Evolutionary conservation across 495 filamentous ascomycete species (phyloP), one percentile per base, ranked within the genome.

Genomic region (Trichocladium uniseriatum): DNA sequence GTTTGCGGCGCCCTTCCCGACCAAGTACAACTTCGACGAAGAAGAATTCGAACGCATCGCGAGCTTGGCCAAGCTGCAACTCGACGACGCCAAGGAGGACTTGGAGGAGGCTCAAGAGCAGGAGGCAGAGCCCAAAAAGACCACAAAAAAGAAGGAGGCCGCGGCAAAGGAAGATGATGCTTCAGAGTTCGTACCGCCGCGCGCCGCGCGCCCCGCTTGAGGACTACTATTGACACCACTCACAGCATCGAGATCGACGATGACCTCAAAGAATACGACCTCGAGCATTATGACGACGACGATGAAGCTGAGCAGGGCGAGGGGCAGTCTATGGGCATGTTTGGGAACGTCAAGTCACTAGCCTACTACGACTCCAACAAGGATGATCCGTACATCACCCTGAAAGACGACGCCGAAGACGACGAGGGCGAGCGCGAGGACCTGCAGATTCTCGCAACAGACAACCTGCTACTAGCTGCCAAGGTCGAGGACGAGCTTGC

Each of bases 401-500:
- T 99, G 58, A 76, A 83, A 51, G 82, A 82, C 47, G 72, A 66
- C 34, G 48, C 52, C 63, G 73, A 82, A 28, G 84, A 87, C 32
- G 85, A 90, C 2, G 82, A 86, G 19, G 88, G 95, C 39, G 92
- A 98, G 40, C 79, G 89, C 44, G 91, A 96, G 69, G 92, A 97
- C 60, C 74, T 97, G 15, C 89, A 99, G 66, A 87, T 99, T 50
- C 68, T 97, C 46, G 80, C 84, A 2, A 89, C 86, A 19, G 92
- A 99, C 65, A 99, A 96, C 61, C 70, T 99, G 49, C 66, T 99
- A 19, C 71, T 99, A 41, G 84, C 89, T 14, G 89, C 88, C 54
- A 91, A 94, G 73, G 78, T 95, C 16, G 92, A 99, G 67, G 92
- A 99, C 55, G 92, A 97, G 56, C 84, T 99, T 21, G 89, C 92